These are phyloP conservation scores for Helotiales sp. DNA, from an alignment of 2,329 filamentous ascomycete species.

Conservation along the genomic window DNA sequence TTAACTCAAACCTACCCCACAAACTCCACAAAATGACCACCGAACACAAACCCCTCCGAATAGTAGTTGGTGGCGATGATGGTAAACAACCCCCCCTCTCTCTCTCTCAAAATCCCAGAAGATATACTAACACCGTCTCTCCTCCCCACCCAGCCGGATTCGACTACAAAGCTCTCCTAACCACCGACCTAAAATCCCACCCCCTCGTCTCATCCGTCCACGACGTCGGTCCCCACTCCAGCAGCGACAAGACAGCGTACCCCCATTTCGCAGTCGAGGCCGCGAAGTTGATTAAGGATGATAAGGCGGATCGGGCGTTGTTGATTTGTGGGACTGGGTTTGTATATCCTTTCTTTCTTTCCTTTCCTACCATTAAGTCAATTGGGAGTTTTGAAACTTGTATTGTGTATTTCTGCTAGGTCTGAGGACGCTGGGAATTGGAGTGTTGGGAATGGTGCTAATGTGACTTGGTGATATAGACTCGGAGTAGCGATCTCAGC, in stretches of 20 bases:
- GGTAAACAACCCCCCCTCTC: slow-evolving; percentile 10
- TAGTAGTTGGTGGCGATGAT: slow-evolving; percentile 61
- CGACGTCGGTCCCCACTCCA: slow-evolving; percentile 62
- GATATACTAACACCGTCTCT: not conserved
- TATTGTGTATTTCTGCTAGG: too few relatives aligned
- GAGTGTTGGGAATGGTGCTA: too few relatives aligned
- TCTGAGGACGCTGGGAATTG: too few relatives aligned
- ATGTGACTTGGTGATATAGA: too few relatives aligned
- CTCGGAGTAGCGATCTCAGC: slow-evolving; percentile 86
- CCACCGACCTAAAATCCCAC: slow-evolving; percentile 67
- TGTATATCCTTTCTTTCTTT: too few relatives aligned
- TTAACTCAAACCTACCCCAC: slow-evolving; percentile 17
- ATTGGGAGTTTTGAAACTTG: too few relatives aligned
- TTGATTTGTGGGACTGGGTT: slow-evolving; percentile 87
- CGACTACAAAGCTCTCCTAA: slow-evolving; percentile 77
- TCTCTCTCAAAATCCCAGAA: not conserved
- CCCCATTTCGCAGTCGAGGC: slow-evolving; percentile 76
- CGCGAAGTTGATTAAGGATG: slow-evolving; percentile 58
- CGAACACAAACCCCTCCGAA: slow-evolving; percentile 42
- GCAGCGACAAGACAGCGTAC: slow-evolving; percentile 76
- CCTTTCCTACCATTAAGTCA: too few relatives aligned
- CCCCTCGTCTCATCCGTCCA: slow-evolving; percentile 65
- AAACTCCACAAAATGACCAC: slow-evolving; percentile 13
- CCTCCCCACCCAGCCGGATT: slow-evolving; percentile 49
- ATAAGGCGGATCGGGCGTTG: slow-evolving; percentile 73